These are phyloP conservation scores for Heliamphora pulchella DNA, from an alignment of 179 eudicot genomes.

Conservation along the genomic window DNA sequence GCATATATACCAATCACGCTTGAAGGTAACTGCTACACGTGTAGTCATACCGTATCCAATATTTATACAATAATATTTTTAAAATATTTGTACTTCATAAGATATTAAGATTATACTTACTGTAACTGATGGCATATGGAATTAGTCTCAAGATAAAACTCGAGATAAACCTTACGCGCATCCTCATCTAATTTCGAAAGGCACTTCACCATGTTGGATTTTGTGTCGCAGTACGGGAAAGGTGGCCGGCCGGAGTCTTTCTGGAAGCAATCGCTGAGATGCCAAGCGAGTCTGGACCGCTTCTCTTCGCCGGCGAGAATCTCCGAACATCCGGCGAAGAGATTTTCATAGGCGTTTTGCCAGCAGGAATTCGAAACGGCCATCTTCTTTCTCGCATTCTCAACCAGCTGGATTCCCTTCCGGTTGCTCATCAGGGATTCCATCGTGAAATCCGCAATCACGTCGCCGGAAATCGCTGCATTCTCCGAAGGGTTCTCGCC, in stretches of 20 bases:
- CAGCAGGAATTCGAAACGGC: conserved; percentile 43
- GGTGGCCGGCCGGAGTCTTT: conserved; percentile 47
- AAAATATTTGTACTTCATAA: too few relatives aligned
- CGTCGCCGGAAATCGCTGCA: background rate
- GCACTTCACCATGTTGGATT: conserved; percentile 46
- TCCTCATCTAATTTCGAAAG: conserved; percentile 34
- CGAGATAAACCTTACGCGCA: conserved; percentile 46
- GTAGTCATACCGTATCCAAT: too few relatives aligned
- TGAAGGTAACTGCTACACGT: too few relatives aligned
- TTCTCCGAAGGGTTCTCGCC: conserved; percentile 4
- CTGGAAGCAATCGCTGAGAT: conserved; percentile 63
- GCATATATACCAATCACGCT: too few relatives aligned
- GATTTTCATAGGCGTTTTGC: conserved; percentile 46
- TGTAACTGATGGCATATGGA: conserved; percentile 75
- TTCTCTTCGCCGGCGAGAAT: conserved; percentile 49
- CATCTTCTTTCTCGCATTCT: conserved; percentile 34
- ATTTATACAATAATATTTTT: too few relatives aligned
- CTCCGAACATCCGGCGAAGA: conserved; percentile 55
- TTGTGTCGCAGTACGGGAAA: conserved; percentile 47
- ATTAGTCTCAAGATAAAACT: conserved; percentile 54
- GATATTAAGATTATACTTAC: conserved; percentile 22
- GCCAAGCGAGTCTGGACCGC: conserved; percentile 57
- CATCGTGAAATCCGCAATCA: conserved; percentile 45
- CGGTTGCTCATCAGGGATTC: conserved; percentile 27
- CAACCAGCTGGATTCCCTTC: conserved; percentile 38